Evolutionary conservation across 2,329 filamentous ascomycete genomes (phyloP).

Genomic region (Mycosphaerella sp.): DNA sequence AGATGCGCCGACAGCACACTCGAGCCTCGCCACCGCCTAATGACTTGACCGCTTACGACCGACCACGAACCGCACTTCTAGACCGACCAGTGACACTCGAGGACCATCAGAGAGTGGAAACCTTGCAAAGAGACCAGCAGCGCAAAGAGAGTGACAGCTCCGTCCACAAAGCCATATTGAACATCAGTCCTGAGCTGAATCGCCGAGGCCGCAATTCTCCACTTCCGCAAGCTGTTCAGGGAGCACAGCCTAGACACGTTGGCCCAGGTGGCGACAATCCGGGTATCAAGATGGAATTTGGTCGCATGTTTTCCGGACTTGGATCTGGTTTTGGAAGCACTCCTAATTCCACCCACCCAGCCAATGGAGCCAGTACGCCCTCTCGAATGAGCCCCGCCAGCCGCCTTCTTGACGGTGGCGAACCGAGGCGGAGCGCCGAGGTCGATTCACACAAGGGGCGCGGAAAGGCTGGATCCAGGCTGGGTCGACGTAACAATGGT

Average conservation of each 20-base stretch:
- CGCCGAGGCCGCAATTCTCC: constrained; percentile 82
- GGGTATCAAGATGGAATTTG: constrained; percentile 90
- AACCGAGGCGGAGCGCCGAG: constrained; percentile 23
- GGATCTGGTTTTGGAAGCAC: constrained; percentile 59
- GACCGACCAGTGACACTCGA: constrained; percentile 35
- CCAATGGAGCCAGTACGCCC: constrained; percentile 51
- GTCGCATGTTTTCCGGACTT: constrained; percentile 92
- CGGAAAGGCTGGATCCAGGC: constrained; percentile 34
- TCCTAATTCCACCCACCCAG: constrained; percentile 42
- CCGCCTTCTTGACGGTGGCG: constrained; percentile 28
- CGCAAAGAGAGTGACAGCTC: constrained; percentile 36
- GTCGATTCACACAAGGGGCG: constrained; percentile 32
- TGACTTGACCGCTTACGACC: constrained; percentile 21
- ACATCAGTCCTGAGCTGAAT: constrained; percentile 64
- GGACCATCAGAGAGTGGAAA: constrained; percentile 43
- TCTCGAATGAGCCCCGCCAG: constrained; percentile 35
- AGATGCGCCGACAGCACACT: constrained; percentile 27
- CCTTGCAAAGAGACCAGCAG: constrained; percentile 45
- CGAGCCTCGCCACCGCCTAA: constrained; percentile 26
- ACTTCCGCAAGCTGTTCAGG: constrained; percentile 87
- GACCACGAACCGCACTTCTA: constrained; percentile 28
- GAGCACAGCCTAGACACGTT: constrained; percentile 73
- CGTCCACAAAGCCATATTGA: constrained; percentile 59
- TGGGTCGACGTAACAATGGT: constrained; percentile 49
- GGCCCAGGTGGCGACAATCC: constrained; percentile 71